A percentile compares a stretch with the other conserved stretches of the same genome.
Conservation (phyloP, 2,329 filamentous ascomycete genomes). For the Triangularia verruculosa region DNA sequence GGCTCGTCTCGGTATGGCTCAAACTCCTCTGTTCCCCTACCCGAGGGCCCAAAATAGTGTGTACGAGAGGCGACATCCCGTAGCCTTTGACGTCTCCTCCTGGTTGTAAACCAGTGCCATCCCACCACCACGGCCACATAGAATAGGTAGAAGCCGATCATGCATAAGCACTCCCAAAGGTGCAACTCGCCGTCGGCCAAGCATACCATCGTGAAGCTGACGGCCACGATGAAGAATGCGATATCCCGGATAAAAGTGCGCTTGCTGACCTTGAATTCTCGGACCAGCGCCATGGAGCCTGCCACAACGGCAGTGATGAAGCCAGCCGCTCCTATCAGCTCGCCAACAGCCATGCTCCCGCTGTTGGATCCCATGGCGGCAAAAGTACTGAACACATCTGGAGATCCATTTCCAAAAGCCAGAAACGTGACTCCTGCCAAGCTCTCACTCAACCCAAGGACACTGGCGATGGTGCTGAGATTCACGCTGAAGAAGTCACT, state of each 20-base stretch:
- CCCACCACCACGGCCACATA: constrained; percentile 85
- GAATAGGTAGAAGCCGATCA: constrained; percentile 88
- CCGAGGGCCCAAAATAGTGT: constrained; percentile 61
- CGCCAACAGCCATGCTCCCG: constrained; percentile 92
- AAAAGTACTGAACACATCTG: constrained; percentile 97
- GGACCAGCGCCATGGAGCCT: constrained; percentile 94
- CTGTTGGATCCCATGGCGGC: constrained; percentile 96
- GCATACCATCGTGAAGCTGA: constrained; percentile 83
- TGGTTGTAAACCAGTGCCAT: constrained; percentile 84
- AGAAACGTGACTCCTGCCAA: constrained; percentile 94
- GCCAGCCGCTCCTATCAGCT: constrained; percentile 88
- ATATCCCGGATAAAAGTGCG: constrained; percentile 91
- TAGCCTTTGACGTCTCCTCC: constrained; percentile 57
- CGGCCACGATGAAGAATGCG: constrained; percentile 83
- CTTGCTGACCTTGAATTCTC: constrained; percentile 86
- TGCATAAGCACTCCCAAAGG: constrained; percentile 83
- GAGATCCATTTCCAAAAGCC: constrained; percentile 95
- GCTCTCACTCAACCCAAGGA: constrained; percentile 92
- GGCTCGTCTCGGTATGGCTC: constrained; percentile 64
- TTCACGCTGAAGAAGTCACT: constrained; percentile 99
- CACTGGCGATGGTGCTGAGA: constrained; percentile 83
- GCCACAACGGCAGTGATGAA: constrained; percentile 97
- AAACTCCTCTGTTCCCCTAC: constrained; percentile 51
- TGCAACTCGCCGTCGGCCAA: constrained; percentile 79
- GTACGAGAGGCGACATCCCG: constrained; percentile 70